A percentile compares a stretch with the other conserved stretches of the same genome.
Evolutionary conservation across 129 eudicot species (phyloP).

Genomic region (Rutidosis leptorrhynchoides): DNA sequence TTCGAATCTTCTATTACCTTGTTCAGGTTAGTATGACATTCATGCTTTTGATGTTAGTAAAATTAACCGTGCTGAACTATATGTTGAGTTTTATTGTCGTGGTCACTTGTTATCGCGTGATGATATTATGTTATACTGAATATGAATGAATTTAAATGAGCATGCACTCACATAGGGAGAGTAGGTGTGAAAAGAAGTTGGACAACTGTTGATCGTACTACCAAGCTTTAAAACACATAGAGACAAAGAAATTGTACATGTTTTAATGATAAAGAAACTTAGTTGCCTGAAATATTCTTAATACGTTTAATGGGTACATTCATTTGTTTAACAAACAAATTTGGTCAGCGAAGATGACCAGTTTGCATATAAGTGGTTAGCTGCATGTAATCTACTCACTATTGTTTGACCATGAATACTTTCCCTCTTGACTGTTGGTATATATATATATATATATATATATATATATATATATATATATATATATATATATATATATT

Average conservation of each 20-base stretch:
- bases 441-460: not conserved
- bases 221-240: too few species aligned
- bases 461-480: too few species aligned
- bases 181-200: not conserved
- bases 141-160: not conserved
- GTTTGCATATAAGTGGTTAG: constrained; percentile 9
- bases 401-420: not conserved
- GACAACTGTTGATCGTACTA: too few species aligned
- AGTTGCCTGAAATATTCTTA: too few species aligned
- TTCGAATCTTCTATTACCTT: constrained; percentile 92
- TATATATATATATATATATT: too few species aligned
- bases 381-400: not conserved
- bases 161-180: not conserved
- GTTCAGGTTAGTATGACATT: constrained; percentile 65
- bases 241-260: too few species aligned
- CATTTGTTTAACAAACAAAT: too few species aligned
- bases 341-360: too few species aligned
- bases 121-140: not conserved
- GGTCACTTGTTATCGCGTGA: not conserved
- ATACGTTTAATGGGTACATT: too few species aligned
- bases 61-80: not conserved
- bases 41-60: not conserved
- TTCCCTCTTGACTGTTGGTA: not conserved
- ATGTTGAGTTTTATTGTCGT: constrained; percentile 1
- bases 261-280: too few species aligned